A percentile compares a stretch with the other conserved stretches of the same genome.
Evolutionary conservation across 768 basidiomycete species (phyloP).

Genomic region (Suillus subaureus): DNA sequence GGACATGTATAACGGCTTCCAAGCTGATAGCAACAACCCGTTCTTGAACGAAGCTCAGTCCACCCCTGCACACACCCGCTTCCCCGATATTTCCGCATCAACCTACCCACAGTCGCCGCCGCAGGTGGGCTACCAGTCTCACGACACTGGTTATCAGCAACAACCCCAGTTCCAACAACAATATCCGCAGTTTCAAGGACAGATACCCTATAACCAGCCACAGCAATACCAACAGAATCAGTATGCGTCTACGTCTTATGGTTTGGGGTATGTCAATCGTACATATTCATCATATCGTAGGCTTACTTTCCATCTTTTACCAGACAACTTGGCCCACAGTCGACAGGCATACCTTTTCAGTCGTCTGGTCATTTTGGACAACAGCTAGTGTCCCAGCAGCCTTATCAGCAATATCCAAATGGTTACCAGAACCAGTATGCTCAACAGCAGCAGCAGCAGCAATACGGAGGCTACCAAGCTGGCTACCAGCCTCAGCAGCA

Average conservation of each 20-base stretch:
- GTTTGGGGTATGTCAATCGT: conserved; percentile 24
- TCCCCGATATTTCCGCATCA: conserved; percentile 58
- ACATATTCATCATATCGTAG: conserved; percentile 10
- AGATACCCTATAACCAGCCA: conserved; percentile 12
- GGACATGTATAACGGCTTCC: conserved; percentile 5
- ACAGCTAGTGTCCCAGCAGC: conserved; percentile 42
- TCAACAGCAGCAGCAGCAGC: conserved; percentile 14
- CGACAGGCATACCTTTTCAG: conserved; percentile 43
- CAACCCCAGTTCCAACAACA: conserved; percentile 36
- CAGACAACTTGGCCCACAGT: conserved; percentile 34
- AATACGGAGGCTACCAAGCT: conserved; percentile 32
- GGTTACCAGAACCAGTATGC: conserved; percentile 27
- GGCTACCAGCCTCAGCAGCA: conserved; percentile 27
- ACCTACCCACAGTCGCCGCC: conserved; percentile 34
- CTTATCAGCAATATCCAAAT: conserved; percentile 24
- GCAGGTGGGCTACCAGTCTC: conserved; percentile 23
- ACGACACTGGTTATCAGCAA: conserved; percentile 34
- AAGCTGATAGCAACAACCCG: conserved; percentile 55
- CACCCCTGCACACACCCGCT: conserved; percentile 52
- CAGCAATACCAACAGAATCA: conserved; percentile 26
- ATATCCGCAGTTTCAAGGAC: conserved; percentile 18
- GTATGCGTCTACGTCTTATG: conserved; percentile 24
- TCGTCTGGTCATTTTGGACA: conserved; percentile 60
- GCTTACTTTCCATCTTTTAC: conserved; percentile 5
- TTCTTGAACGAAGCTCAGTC: conserved; percentile 54